These are phyloP conservation scores for Zelopaecilomyces penicillatus DNA, from an alignment of 2,329 filamentous ascomycete species.

Conservation along the genomic window DNA sequence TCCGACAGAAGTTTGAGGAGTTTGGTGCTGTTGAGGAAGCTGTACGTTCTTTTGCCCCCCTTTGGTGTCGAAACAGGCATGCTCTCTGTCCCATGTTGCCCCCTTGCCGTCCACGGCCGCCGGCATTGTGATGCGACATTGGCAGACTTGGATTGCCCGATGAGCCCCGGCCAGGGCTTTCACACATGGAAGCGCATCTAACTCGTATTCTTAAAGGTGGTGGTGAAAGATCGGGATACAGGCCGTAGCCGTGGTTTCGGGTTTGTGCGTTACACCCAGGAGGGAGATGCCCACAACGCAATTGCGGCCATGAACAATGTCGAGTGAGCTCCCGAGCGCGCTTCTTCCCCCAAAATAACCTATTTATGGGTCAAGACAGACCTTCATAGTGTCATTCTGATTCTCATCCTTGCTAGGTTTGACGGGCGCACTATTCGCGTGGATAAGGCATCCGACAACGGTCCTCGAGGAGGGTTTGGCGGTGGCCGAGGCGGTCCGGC, in stretches of 20 bases:
- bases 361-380: not conserved
- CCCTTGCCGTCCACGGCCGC: not conserved
- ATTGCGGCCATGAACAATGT: constrained; percentile 78
- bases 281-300: constrained; percentile 67
- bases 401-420: constrained; percentile 50
- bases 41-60: constrained; percentile 48
- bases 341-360: constrained; percentile 2
- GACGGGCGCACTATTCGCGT: constrained; percentile 92
- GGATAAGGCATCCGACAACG: constrained; percentile 84
- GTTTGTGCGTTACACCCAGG: constrained; percentile 81
- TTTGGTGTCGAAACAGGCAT: not conserved
- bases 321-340: constrained; percentile 53
- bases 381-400: constrained; percentile 4
- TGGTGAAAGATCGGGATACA: constrained; percentile 96
- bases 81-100: not conserved
- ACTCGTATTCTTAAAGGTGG: constrained; percentile 52
- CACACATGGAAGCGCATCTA: constrained; percentile 13
- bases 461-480: constrained; percentile 41
- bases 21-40: constrained; percentile 91
- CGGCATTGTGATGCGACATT: constrained; percentile 1
- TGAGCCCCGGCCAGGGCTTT: constrained; percentile 1
- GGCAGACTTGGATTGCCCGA: not conserved
- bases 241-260: constrained; percentile 95
- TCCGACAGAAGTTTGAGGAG: constrained; percentile 86
- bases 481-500: constrained; percentile 29